phyloP scores from a whole-genome alignment of 257 asterid genomes.

The Fraxinus anomala region DNA sequence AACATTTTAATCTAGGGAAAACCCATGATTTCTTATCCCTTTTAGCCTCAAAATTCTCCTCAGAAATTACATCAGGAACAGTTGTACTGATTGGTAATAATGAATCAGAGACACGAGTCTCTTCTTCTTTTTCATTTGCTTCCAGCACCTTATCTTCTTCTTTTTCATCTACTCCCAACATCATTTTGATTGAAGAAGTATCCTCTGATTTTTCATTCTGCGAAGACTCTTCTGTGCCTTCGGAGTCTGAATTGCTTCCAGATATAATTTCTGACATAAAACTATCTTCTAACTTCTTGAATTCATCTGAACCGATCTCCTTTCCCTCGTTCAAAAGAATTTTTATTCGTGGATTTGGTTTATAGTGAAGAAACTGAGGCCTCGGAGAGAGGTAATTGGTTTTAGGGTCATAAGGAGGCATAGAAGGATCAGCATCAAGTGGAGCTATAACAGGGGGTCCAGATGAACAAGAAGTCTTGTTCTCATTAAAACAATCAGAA shows the following conservation, averaged over 20 bases:
- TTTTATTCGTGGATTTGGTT: slow-evolving; percentile 67
- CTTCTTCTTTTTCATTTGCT: slow-evolving; percentile 15
- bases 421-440: slow-evolving; percentile 79
- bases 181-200: slow-evolving; percentile 33
- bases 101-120: slow-evolving; percentile 29
- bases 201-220: slow-evolving; percentile 36
- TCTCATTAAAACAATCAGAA: slow-evolving; percentile 36
- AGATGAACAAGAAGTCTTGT: slow-evolving; percentile 30
- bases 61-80: slow-evolving; percentile 12
- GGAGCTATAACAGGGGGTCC: slow-evolving; percentile 46
- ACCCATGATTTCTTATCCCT: slow-evolving; percentile 37
- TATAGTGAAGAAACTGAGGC: slow-evolving; percentile 78
- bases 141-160: slow-evolving; percentile 20
- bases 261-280: slow-evolving; percentile 46
- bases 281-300: slow-evolving; percentile 40
- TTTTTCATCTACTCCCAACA: slow-evolving; percentile 25
- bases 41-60: slow-evolving; percentile 33
- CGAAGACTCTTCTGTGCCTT: slow-evolving; percentile 44
- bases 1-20: slow-evolving; percentile 32
- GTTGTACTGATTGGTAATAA: slow-evolving; percentile 30
- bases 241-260: slow-evolving; percentile 51
- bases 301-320: slow-evolving; percentile 34
- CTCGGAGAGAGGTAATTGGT: slow-evolving; percentile 81
- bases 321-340: slow-evolving; percentile 48
- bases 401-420: slow-evolving; percentile 80